These are phyloP conservation scores for Fusarium abutilonis DNA, from an alignment of 2,329 filamentous ascomycete genomes.

Conservation along the genomic window DNA sequence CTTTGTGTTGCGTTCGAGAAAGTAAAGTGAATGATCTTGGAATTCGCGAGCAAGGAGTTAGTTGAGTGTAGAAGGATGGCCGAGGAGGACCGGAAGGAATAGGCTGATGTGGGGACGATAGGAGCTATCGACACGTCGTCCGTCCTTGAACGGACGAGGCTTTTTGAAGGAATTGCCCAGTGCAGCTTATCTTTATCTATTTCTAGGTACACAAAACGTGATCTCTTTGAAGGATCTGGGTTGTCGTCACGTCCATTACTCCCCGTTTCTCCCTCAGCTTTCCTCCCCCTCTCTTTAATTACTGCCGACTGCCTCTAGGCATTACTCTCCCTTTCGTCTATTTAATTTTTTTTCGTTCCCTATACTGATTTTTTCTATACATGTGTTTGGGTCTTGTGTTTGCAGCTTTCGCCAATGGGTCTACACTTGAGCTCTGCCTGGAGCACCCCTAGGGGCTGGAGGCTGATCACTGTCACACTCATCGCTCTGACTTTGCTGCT, in stretches of 20 bases:
- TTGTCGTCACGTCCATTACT: constrained; percentile 26
- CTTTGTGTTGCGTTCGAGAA: constrained; percentile 13
- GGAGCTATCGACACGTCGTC: constrained; percentile 33
- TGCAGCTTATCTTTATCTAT: not conserved
- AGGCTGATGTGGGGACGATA: constrained; percentile 35
- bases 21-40: not conserved
- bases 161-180: constrained; percentile 2
- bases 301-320: constrained; percentile 9
- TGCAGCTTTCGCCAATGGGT: constrained; percentile 33
- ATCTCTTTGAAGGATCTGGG: constrained; percentile 27
- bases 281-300: constrained; percentile 6
- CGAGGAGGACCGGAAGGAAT: constrained; percentile 18
- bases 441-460: constrained; percentile 46
- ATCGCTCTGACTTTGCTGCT: constrained; percentile 45
- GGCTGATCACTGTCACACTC: constrained; percentile 43
- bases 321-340: constrained; percentile 16
- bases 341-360: not conserved
- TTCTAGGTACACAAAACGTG: constrained; percentile 24
- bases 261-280: constrained; percentile 18
- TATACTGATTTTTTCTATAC: constrained; percentile 3
- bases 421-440: constrained; percentile 41
- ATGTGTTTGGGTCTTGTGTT: constrained; percentile 14
- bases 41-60: constrained; percentile 19
- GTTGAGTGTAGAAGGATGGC: constrained; percentile 11
- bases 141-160: constrained; percentile 18